These are phyloP conservation scores for Alternaria arborescens DNA, from an alignment of 2,329 filamentous ascomycete genomes.

Conservation along the genomic window DNA sequence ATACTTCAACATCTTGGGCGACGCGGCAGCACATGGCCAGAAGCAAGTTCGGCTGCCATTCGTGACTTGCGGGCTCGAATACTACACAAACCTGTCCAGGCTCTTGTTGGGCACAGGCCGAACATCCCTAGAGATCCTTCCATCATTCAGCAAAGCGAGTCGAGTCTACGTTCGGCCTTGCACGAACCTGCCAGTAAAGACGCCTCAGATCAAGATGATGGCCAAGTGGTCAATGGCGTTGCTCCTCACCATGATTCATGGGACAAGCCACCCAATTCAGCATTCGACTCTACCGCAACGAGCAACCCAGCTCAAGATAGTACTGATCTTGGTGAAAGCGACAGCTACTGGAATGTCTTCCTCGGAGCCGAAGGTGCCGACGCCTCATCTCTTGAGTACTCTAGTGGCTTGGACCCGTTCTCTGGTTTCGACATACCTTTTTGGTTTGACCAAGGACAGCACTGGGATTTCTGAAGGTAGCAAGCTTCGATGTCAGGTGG, in stretches of 20 bases:
- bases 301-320: background rate
- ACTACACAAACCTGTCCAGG: background rate
- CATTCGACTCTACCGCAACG: background rate
- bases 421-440: conserved; percentile 49
- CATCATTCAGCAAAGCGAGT: background rate
- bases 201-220: background rate
- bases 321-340: background rate
- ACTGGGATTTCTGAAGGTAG: conserved; percentile 34
- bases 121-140: background rate
- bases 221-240: background rate
- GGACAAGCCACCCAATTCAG: background rate
- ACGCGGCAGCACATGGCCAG: conserved; percentile 41
- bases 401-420: conserved; percentile 36
- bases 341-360: conserved; percentile 20
- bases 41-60: conserved; percentile 41
- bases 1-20: conserved; percentile 38
- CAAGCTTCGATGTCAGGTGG: background rate
- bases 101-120: background rate
- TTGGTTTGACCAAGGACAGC: conserved; percentile 48
- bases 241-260: background rate
- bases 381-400: conserved; percentile 1
- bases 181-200: background rate
- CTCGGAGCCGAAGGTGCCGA: conserved; percentile 8
- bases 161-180: background rate
- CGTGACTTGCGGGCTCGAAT: conserved; percentile 33